Conservation (phyloP, 257 asterid species). For the Solanum microdontum region DNA sequence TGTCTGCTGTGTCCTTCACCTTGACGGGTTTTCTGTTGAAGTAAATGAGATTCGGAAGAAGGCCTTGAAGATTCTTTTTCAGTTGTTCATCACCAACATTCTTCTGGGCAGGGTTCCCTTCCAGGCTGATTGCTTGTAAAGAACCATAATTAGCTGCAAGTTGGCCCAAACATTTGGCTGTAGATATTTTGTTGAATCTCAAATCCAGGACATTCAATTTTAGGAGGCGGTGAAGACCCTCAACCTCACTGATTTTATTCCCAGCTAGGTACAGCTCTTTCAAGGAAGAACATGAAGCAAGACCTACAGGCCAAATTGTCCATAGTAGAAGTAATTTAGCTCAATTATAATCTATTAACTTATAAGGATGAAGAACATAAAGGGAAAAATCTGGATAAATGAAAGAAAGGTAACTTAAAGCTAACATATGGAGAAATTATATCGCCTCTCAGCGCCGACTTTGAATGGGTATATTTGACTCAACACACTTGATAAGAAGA, state of each 20-base stretch:
- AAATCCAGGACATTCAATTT: conserved; percentile 71
- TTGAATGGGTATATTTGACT: not conserved
- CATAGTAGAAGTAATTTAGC: not conserved
- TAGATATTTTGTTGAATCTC: conserved; percentile 91
- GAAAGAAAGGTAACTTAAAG: not conserved
- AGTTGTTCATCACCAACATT: conserved; percentile 88
- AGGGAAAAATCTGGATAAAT: not conserved
- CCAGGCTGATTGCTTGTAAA: conserved; percentile 80
- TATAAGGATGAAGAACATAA: not conserved
- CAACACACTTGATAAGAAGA: not conserved
- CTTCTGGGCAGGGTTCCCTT: conserved; percentile 93
- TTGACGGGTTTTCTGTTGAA: conserved; percentile 68
- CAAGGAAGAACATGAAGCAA: conserved; percentile 81
- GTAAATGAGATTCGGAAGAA: conserved; percentile 70
- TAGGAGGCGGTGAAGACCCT: conserved; percentile 96
- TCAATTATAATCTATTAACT: not conserved
- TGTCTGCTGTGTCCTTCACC: conserved; percentile 63
- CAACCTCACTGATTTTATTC: conserved; percentile 93
- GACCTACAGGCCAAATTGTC: conserved; percentile 40
- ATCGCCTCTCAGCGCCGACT: not conserved
- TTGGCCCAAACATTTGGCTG: conserved; percentile 83
- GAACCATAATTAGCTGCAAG: conserved; percentile 93
- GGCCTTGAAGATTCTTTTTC: conserved; percentile 65
- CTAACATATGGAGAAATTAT: not conserved
- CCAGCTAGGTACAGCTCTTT: conserved; percentile 90